Conservation (phyloP, 208 protist species). For the Tritrichomonas foetus region DNA sequence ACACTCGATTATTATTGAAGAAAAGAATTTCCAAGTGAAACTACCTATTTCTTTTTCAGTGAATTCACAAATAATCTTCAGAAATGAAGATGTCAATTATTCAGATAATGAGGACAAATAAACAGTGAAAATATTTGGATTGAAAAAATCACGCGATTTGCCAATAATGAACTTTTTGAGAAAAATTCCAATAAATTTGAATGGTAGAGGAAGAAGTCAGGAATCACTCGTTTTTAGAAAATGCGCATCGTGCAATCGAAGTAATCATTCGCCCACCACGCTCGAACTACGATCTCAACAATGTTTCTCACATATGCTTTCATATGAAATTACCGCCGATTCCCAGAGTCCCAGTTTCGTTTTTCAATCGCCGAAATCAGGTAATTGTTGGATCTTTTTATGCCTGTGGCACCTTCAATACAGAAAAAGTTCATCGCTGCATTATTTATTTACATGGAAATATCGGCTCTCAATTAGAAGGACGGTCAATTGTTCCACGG, state of each 20-base stretch:
- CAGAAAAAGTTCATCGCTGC: too few relatives aligned
- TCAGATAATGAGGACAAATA: not conserved
- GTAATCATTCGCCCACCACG: not conserved
- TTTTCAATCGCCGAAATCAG: not conserved
- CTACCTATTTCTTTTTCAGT: too few relatives aligned
- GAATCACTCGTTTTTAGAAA: not conserved
- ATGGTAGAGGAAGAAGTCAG: not conserved
- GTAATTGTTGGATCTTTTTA: not conserved
- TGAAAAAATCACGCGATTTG: not conserved
- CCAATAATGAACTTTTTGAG: not conserved
- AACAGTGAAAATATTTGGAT: not conserved
- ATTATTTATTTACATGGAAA: constrained; percentile 27
- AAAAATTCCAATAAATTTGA: not conserved
- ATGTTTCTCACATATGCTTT: not conserved
- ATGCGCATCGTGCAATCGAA: not conserved
- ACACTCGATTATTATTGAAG: too few relatives aligned
- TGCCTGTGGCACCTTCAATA: not conserved
- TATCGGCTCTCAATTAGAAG: not conserved
- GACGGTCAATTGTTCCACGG: not conserved
- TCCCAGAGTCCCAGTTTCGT: not conserved
- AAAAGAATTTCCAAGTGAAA: too few relatives aligned
- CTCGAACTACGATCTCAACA: not conserved
- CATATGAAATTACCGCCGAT: not conserved
- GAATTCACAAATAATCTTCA: not conserved
- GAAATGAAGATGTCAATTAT: not conserved